phyloP scores from a whole-genome alignment of 768 basidiomycete genomes.

The Leccinum sublutescens region DNA sequence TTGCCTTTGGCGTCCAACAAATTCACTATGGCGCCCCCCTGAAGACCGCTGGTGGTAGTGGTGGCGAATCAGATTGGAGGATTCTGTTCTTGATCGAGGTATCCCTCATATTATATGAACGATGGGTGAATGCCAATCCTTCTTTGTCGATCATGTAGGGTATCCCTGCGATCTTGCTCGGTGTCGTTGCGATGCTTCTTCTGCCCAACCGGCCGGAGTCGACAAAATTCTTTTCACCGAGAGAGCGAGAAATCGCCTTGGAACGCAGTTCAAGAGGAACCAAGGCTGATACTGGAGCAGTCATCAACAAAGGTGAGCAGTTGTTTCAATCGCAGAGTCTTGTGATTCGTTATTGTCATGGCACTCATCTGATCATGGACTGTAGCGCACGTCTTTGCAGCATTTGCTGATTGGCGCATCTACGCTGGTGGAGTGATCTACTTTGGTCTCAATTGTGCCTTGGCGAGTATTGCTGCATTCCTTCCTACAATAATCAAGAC shows the following conservation, averaged over 20 bases:
- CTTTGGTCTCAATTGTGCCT: constrained; percentile 72
- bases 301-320: constrained; percentile 56
- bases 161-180: constrained; percentile 63
- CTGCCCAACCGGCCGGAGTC: constrained; percentile 74
- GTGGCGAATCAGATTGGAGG: constrained; percentile 34
- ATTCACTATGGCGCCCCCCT: constrained; percentile 42
- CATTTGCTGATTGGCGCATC: constrained; percentile 73
- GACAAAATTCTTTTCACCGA: constrained; percentile 51
- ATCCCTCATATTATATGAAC: not conserved
- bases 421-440: constrained; percentile 68
- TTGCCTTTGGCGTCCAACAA: constrained; percentile 78
- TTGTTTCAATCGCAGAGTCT: not conserved
- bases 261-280: constrained; percentile 66
- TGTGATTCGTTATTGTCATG: not conserved
- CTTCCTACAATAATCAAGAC: constrained; percentile 78
- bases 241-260: constrained; percentile 59
- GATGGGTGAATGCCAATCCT: not conserved
- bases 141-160: constrained; percentile 41
- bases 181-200: constrained; percentile 50
- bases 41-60: constrained; percentile 22
- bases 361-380: constrained; percentile 3
- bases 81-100: constrained; percentile 73
- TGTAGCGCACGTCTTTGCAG: constrained; percentile 59
- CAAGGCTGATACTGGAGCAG: constrained; percentile 62
- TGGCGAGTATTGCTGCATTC: constrained; percentile 81